Base-by-base conservation (phyloP, 202 grass and related monocot genomes). In the Alloteropsis angusta region DNA sequence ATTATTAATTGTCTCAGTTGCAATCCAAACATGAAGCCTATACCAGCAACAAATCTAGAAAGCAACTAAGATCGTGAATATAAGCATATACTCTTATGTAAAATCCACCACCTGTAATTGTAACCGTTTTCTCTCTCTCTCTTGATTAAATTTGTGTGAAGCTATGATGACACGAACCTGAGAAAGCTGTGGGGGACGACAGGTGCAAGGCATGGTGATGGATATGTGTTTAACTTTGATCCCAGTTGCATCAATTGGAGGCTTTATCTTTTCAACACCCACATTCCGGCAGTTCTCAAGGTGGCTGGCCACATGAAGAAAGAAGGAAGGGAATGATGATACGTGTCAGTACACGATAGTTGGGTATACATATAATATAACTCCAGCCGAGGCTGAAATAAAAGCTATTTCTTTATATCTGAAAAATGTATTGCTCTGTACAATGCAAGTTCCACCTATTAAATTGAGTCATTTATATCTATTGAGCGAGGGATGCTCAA, bases 111-210 rank as follows among this genome's bases (percentile, higher is more conserved):
- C 16, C 0, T 5, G 35, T 19, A 39, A 63, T 70, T 14, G 0
- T 49, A 14, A 1, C 18, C 34, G 15, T 10, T 4, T n/a, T n/a
- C 6, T 35, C 5, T 70, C 55, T 57, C 3, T 19, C 7, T 39
- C 50, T 16, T 39, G 34, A 36, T 36, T 19, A 0, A 14, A 66
- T 36, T 6, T 72, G 7, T 74, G 52, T 45, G 59, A 65, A 82
- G 80, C 25, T 74, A 74, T 73, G 80, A 82, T 56, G 36, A 74
- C 70, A 75, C 70, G 2, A 82, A 82, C 60, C 30, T 82, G 17
- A 82, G 44, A 36, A 75, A 11, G 14, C 1, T 83, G 38, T 58
- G 60, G 80, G 54, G 4, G 37, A 32, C 63, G 54, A 37, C 41
- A 57, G 18, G 53, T 6, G 4, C 17, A 14, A 0, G 13, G 1